These are phyloP conservation scores for Malus hybrid DNA, from an alignment of 331 rosid genomes.

Conservation along the genomic window DNA sequence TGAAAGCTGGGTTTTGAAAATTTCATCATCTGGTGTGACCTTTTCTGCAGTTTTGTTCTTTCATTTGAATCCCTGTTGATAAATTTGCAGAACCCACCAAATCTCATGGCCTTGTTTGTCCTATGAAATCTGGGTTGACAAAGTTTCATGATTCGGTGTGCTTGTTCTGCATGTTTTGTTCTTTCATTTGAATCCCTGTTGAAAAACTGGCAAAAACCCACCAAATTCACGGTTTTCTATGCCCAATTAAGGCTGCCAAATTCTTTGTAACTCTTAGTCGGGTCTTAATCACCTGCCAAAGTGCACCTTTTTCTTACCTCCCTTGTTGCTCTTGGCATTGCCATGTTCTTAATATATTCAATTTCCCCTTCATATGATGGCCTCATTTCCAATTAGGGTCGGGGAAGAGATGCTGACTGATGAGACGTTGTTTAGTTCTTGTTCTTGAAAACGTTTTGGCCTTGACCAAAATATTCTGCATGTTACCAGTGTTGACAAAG, in stretches of 20 bases:
- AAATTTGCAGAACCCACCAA: not conserved
- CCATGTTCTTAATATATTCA: not conserved
- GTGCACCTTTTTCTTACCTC: not conserved
- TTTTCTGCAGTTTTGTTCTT: not conserved
- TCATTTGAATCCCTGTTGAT: not conserved
- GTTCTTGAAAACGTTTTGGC: not conserved
- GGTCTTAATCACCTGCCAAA: not conserved
- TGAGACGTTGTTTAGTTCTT: not conserved
- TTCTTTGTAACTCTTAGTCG: not conserved
- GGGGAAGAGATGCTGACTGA: not conserved
- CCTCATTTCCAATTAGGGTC: not conserved
- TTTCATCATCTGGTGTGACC: not conserved
- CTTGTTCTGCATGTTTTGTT: not conserved
- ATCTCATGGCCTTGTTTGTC: not conserved
- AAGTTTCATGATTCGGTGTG: not conserved
- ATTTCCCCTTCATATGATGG: not conserved
- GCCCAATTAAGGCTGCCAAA: not conserved
- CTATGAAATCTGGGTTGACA: not conserved
- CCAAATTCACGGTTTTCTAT: not conserved
- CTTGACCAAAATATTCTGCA: not conserved
- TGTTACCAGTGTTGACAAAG: not conserved
- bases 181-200: not conserved
- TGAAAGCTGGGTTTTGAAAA: not conserved
- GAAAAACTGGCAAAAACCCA: not conserved
- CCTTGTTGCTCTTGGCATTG: not conserved